These are phyloP conservation scores for Taphrina confusa DNA, from an alignment of 1,139 yeast genomes.

Conservation along the genomic window DNA sequence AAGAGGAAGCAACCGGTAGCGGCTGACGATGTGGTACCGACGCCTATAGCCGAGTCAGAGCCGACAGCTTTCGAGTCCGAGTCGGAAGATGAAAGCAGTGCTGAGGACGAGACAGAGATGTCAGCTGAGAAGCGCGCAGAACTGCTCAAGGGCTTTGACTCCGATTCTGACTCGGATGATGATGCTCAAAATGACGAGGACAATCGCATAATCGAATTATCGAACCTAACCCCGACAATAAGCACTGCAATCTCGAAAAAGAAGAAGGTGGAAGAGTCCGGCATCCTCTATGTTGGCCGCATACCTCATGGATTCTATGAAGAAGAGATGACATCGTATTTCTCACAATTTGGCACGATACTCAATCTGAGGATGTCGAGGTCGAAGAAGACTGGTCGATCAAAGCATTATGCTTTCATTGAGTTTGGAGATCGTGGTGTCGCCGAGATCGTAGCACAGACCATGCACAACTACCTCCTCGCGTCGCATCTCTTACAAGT, in stretches of 20 bases:
- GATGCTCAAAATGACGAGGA: constrained; percentile 27
- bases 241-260: constrained; percentile 16
- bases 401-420: constrained; percentile 89
- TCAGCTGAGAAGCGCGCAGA: constrained; percentile 17
- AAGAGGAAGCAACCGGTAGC: constrained; percentile 12
- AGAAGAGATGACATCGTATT: constrained; percentile 73
- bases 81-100: constrained; percentile 2
- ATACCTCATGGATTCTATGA: constrained; percentile 92
- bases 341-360: constrained; percentile 84
- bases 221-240: constrained; percentile 25
- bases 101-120: constrained; percentile 10
- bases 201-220: constrained; percentile 29
- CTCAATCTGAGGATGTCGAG: constrained; percentile 77
- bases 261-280: constrained; percentile 43
- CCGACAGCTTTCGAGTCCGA: not conserved
- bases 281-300: constrained; percentile 85
- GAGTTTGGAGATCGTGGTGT: constrained; percentile 75
- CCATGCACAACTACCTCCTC: constrained; percentile 90
- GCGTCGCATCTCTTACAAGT: constrained; percentile 83
- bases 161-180: constrained; percentile 27
- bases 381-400: constrained; percentile 84
- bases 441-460: constrained; percentile 85
- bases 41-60: not conserved
- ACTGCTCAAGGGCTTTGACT: constrained; percentile 13
- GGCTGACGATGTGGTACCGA: not conserved